A percentile compares a stretch with the other conserved stretches of the same genome.
phyloP scores from a whole-genome alignment of 495 filamentous ascomycete species.

The Annulohypoxylon stygium region DNA sequence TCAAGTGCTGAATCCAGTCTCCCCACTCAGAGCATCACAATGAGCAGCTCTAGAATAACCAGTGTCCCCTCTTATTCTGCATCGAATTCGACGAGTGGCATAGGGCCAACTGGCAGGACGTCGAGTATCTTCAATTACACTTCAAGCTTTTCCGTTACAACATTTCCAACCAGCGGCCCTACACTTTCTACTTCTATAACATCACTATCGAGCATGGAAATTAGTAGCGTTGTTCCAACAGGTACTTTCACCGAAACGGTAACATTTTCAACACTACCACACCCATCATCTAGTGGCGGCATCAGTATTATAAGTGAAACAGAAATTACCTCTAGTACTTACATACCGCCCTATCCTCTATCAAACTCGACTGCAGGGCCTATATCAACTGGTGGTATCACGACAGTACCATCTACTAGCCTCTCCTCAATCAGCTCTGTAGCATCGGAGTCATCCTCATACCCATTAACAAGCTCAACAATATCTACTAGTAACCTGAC shows the following conservation, averaged over 20 bases:
- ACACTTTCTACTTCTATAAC: slow-evolving; percentile 26
- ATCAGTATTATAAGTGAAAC: slow-evolving; percentile 17
- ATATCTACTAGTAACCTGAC: slow-evolving; percentile 18
- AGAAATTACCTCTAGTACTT: slow-evolving; percentile 15
- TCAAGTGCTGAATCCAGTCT: slow-evolving; percentile 4
- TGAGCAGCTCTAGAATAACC: slow-evolving; percentile 3
- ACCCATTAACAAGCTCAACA: slow-evolving; percentile 45
- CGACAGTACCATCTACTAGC: neutral
- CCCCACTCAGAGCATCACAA: slow-evolving; percentile 1
- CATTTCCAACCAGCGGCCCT: slow-evolving; percentile 23
- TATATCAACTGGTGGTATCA: slow-evolving; percentile 27
- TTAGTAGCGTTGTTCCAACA: slow-evolving; percentile 41
- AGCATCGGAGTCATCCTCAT: slow-evolving; percentile 25
- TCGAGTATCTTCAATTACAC: slow-evolving; percentile 18
- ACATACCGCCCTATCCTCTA: slow-evolving; percentile 18
- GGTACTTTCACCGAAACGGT: slow-evolving; percentile 33
- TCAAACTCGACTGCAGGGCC: slow-evolving; percentile 28
- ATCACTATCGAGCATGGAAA: slow-evolving; percentile 32
- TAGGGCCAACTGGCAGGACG: slow-evolving; percentile 15
- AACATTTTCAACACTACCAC: slow-evolving; percentile 25
- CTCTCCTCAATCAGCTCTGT: slow-evolving; percentile 14
- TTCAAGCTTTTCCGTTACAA: slow-evolving; percentile 22
- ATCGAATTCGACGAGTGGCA: slow-evolving; percentile 28
- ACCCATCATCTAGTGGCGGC: slow-evolving; percentile 37
- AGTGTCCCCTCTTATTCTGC: slow-evolving; percentile 26